A percentile compares a stretch with the other conserved stretches of the same genome.
These are phyloP conservation scores for Globisporangium heterothallicum DNA, from an alignment of 352 stramenopile genomes.

Conservation along the genomic window DNA sequence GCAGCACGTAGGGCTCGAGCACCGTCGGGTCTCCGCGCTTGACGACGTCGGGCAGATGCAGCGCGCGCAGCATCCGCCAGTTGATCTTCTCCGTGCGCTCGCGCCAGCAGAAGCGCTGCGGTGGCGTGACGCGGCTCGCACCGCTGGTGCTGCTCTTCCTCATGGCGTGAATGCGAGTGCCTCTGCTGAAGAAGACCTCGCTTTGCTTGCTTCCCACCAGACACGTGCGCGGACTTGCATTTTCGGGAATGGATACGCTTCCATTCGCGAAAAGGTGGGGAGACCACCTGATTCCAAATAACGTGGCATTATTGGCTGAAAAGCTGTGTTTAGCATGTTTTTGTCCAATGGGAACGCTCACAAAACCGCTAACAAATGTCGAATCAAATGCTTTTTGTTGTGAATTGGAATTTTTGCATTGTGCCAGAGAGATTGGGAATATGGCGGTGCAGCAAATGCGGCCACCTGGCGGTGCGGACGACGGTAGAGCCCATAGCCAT, in stretches of 20 bases:
- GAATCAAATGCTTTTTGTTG: too few species aligned
- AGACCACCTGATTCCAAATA: constrained; percentile 9
- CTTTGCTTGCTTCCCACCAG: not conserved
- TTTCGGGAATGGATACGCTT: constrained; percentile 9
- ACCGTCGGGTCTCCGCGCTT: constrained; percentile 43
- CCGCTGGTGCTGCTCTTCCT: not conserved
- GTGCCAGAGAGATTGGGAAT: not conserved
- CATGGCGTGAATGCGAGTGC: not conserved
- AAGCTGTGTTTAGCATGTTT: not conserved
- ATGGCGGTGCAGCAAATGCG: not conserved
- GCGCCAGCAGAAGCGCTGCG: constrained; percentile 63
- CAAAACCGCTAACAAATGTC: constrained; percentile 3
- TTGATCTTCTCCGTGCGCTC: constrained; percentile 71
- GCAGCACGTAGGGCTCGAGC: constrained; percentile 65
- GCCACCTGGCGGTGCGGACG: too few species aligned
- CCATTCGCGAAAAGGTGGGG: not conserved
- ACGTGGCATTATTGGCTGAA: not conserved
- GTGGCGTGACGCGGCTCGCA: not conserved
- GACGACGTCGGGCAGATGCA: constrained; percentile 51
- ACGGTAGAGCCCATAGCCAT: not conserved
- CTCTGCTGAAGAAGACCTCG: not conserved
- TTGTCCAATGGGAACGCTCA: not conserved
- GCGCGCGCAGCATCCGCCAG: constrained; percentile 48
- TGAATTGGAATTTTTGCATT: too few species aligned
- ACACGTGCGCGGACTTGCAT: not conserved